Percentiles rank a stretch among this genome's conserved stretches.
phyloP scores from a whole-genome alignment of 163 green algal species.

The Scenedesmus sp. region DNA sequence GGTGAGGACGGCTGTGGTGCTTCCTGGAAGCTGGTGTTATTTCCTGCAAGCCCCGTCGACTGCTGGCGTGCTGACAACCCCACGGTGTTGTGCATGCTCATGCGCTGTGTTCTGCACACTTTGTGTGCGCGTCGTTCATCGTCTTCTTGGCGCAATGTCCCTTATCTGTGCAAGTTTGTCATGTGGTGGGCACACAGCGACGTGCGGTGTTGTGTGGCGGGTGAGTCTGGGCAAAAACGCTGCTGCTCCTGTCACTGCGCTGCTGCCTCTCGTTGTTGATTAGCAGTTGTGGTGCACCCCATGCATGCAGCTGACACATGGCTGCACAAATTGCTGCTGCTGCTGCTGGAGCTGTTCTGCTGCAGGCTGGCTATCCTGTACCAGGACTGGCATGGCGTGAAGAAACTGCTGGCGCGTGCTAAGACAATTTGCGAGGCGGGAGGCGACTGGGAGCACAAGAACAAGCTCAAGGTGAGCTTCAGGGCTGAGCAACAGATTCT shows the following conservation, averaged over 20 bases:
- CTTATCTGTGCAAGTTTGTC: too few relatives aligned
- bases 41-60: background rate
- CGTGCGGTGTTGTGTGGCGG: too few relatives aligned
- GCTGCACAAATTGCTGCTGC: background rate
- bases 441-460: slow-evolving; percentile 99
- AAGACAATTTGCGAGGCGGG: slow-evolving; percentile 91
- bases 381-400: slow-evolving; percentile 87
- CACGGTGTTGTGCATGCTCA: too few relatives aligned
- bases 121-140: too few relatives aligned
- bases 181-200: too few relatives aligned
- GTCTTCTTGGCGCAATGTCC: too few relatives aligned
- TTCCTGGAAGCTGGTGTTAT: background rate
- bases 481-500: background rate
- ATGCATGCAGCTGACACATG: background rate
- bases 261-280: too few relatives aligned
- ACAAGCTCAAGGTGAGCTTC: slow-evolving; percentile 93
- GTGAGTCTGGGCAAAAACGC: too few relatives aligned
- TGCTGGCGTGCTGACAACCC: too few relatives aligned
- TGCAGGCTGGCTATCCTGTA: slow-evolving; percentile 86
- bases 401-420: slow-evolving; percentile 81
- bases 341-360: background rate
- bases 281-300: background rate
- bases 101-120: too few relatives aligned
- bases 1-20: slow-evolving; percentile 50
- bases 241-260: too few relatives aligned